Conservation (phyloP, 2,329 filamentous ascomycete genomes). For the Tolypocladium ophioglossoides region DNA sequence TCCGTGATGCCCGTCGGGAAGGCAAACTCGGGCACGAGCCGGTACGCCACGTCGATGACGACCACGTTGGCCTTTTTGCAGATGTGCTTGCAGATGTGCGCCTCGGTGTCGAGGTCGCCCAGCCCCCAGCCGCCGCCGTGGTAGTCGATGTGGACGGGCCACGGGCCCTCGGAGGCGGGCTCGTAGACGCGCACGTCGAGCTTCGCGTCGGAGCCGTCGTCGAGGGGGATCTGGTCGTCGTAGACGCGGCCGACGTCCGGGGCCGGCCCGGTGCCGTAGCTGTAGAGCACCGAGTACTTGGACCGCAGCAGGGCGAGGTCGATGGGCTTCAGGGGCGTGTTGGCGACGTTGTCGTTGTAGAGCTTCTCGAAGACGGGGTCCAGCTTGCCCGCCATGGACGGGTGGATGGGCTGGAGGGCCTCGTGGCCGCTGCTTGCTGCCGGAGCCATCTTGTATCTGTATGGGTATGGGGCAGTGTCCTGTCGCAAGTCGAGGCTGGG, state of each 20-base stretch:
- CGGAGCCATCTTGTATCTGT: neutral
- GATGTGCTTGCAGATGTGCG: constrained; percentile 36
- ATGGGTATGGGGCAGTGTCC: neutral
- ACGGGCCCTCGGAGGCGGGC: constrained; percentile 26
- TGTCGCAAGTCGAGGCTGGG: neutral
- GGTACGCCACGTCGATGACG: constrained; percentile 41
- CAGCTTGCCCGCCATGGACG: constrained; percentile 32
- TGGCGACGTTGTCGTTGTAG: constrained; percentile 34
- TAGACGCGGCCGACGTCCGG: constrained; percentile 28
- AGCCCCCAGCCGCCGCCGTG: constrained; percentile 40
- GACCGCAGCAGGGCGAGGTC: constrained; percentile 25
- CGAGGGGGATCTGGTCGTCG: constrained; percentile 22
- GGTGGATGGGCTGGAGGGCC: constrained; percentile 36
- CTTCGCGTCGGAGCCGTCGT: constrained; percentile 14
- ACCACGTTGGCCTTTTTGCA: constrained; percentile 30
- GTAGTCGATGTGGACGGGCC: constrained; percentile 37
- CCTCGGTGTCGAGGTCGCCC: constrained; percentile 38
- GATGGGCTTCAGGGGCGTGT: constrained; percentile 26
- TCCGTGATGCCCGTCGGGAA: constrained; percentile 40
- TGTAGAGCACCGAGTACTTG: constrained; percentile 33
- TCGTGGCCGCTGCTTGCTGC: constrained; percentile 19
- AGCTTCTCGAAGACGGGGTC: constrained; percentile 36
- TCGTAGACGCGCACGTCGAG: constrained; percentile 32
- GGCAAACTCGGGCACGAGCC: constrained; percentile 36
- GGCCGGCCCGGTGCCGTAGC: constrained; percentile 30